Conservation (phyloP, 2,329 filamentous ascomycete genomes). For the Trichoderma harzianum region DNA sequence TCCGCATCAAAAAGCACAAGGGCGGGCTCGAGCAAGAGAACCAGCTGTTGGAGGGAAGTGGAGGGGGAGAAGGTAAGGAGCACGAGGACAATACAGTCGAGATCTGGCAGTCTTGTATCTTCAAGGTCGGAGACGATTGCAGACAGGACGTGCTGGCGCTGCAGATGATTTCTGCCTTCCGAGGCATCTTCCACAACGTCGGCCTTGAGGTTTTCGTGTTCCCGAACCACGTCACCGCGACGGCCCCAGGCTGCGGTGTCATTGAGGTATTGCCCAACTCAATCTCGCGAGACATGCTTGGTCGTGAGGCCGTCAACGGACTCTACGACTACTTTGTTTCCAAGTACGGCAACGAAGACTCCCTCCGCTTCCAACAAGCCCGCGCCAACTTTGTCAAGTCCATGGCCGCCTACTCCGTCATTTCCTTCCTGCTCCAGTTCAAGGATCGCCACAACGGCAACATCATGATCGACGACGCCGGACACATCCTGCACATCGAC, state of each 20-base stretch:
- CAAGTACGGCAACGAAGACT: slow-evolving; percentile 96
- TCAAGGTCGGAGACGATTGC: slow-evolving; percentile 99
- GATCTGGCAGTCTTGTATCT: slow-evolving; percentile 99
- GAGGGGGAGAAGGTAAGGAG: slow-evolving; percentile 35
- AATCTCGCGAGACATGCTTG: slow-evolving; percentile 97
- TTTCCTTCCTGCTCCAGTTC: slow-evolving; percentile 95
- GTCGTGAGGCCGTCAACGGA: slow-evolving; percentile 94
- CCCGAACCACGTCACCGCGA: slow-evolving; percentile 95
- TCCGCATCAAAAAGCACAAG: slow-evolving; percentile 85
- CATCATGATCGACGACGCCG: slow-evolving; percentile 98
- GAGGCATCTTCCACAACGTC: slow-evolving; percentile 92
- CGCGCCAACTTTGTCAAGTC: slow-evolving; percentile 97
- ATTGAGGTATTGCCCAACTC: slow-evolving; percentile 98
- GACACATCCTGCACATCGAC: slow-evolving; percentile 97
- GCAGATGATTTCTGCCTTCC: slow-evolving; percentile 97
- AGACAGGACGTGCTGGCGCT: slow-evolving; percentile 94
- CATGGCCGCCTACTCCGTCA: slow-evolving; percentile 98
- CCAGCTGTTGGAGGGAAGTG: slow-evolving; percentile 46
- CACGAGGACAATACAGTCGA: slow-evolving; percentile 64
- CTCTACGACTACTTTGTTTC: slow-evolving; percentile 97
- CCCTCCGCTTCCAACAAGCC: slow-evolving; percentile 89
- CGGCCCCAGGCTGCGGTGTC: slow-evolving; percentile 93
- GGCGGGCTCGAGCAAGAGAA: slow-evolving; percentile 50
- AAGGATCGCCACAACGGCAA: slow-evolving; percentile 99
- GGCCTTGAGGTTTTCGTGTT: slow-evolving; percentile 96